Evolutionary conservation across 108 stramenopile genomes (phyloP).

Genomic region (Parietichytrium sp.): DNA sequence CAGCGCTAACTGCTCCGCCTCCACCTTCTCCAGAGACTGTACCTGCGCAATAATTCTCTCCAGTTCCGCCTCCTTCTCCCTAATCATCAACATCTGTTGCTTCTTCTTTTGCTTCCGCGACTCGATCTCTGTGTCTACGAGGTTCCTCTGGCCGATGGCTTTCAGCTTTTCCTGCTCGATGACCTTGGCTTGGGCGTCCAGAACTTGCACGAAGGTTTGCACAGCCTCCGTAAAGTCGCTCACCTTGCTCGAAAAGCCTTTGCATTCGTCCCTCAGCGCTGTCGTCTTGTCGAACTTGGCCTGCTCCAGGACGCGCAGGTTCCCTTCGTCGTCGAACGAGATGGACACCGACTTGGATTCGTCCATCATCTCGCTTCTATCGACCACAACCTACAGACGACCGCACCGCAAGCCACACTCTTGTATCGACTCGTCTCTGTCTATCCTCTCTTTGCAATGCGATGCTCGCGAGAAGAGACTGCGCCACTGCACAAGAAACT

Average conservation of each 20-base stretch:
- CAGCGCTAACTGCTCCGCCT: constrained; percentile 58
- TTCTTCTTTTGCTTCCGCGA: constrained; percentile 47
- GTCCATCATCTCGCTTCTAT: constrained; percentile 30
- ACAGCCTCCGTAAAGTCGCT: constrained; percentile 52
- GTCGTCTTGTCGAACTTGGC: constrained; percentile 56
- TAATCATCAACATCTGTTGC: constrained; percentile 48
- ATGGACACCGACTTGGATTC: constrained; percentile 51
- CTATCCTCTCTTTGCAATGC: no score
- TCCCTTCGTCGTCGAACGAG: constrained; percentile 54
- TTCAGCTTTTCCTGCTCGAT: constrained; percentile 55
- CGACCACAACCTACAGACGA: neutral
- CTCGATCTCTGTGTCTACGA: constrained; percentile 56
- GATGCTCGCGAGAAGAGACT: no score
- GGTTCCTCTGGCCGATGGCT: constrained; percentile 51
- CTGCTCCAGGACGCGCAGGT: constrained; percentile 50
- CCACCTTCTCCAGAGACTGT: constrained; percentile 51
- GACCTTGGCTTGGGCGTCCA: constrained; percentile 50
- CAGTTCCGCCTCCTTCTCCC: constrained; percentile 53
- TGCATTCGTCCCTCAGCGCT: constrained; percentile 51
- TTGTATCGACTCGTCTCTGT: neutral
- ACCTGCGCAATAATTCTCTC: constrained; percentile 52
- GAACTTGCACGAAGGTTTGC: constrained; percentile 52
- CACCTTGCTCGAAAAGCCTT: constrained; percentile 53
- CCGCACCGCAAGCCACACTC: neutral
- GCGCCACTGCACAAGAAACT: no score